These are phyloP conservation scores for Cutaneotrichosporon sp. DNA, from an alignment of 1,284 basidiomycete species.

Conservation along the genomic window DNA sequence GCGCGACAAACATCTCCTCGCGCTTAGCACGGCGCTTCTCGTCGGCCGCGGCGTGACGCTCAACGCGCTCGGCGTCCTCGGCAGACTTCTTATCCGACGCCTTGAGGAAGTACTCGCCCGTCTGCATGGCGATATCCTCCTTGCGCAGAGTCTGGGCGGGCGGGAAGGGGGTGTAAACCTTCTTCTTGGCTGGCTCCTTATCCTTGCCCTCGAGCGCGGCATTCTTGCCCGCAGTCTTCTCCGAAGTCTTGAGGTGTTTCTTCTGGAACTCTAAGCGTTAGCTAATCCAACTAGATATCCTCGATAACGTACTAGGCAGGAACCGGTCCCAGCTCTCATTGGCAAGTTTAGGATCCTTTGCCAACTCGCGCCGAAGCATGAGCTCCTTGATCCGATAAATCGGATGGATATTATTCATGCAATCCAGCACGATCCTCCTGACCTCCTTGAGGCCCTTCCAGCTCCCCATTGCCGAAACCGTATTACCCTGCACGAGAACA, in stretches of 20 bases:
- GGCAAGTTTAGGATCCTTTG: conserved; percentile 95
- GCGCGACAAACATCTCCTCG: conserved; percentile 79
- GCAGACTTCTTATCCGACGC: conserved; percentile 57
- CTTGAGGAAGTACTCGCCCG: conserved; percentile 97
- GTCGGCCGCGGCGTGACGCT: conserved; percentile 71
- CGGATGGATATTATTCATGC: conserved; percentile 99
- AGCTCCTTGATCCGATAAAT: conserved; percentile 99
- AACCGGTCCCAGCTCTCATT: conserved; percentile 97
- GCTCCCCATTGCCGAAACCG: conserved; percentile 95
- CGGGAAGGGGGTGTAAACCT: conserved; percentile 98
- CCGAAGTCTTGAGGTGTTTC: conserved; percentile 82
- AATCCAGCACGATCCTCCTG: conserved; percentile 89
- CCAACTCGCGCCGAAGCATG: conserved; percentile 97
- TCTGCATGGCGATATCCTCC: conserved; percentile 91
- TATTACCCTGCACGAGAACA: conserved; percentile 96
- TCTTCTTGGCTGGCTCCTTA: conserved; percentile 64
- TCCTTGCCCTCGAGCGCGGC: conserved; percentile 54
- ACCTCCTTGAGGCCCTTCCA: conserved; percentile 96
- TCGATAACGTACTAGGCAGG: conserved; percentile 62
- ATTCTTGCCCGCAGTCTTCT: conserved; percentile 85
- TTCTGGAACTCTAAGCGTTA: conserved; percentile 71
- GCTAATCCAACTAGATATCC: not conserved
- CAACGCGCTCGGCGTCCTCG: conserved; percentile 44
- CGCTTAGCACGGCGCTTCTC: conserved; percentile 70
- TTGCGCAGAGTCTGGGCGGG: conserved; percentile 91